Conservation (phyloP, 345 rosid genomes). For the Excoecaria agallocha region DNA sequence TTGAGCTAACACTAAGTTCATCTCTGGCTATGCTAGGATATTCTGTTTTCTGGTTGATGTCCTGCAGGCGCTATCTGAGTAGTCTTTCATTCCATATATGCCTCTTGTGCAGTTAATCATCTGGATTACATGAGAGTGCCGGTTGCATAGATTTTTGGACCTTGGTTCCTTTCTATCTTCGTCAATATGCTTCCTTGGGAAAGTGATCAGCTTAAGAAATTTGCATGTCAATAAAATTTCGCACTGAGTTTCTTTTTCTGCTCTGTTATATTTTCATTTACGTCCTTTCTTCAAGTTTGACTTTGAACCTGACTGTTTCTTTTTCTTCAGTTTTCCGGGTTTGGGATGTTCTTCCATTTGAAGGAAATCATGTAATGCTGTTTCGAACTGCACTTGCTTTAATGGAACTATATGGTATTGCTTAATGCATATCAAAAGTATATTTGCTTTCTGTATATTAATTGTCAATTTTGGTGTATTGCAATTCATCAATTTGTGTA, state of each 20-base stretch:
- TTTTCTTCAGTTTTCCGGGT: too few relatives aligned
- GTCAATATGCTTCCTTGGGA: slow-evolving; percentile 98
- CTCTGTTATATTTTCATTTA: slow-evolving; percentile 7
- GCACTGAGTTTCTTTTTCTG: slow-evolving; percentile 3
- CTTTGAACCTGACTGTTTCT: too few relatives aligned
- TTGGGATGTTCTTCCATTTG: too few relatives aligned
- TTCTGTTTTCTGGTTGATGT: slow-evolving; percentile 13
- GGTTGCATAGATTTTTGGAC: slow-evolving; percentile 92
- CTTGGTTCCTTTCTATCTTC: slow-evolving; percentile 98
- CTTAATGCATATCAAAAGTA: slow-evolving; percentile 5
- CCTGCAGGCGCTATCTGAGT: slow-evolving; percentile 28
- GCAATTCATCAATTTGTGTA: not conserved
- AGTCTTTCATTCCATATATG: slow-evolving; percentile 44
- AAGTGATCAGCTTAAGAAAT: slow-evolving; percentile 54
- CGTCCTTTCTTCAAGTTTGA: not conserved
- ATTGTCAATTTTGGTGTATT: slow-evolving; percentile 11
- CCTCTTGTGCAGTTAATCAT: slow-evolving; percentile 93
- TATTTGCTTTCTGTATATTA: slow-evolving; percentile 2
- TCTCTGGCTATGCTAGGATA: slow-evolving; percentile 6
- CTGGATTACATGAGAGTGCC: slow-evolving; percentile 99
- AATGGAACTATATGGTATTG: slow-evolving; percentile 84
- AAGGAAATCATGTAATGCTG: slow-evolving; percentile 91
- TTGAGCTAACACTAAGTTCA: too few relatives aligned
- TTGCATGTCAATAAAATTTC: slow-evolving; percentile 6
- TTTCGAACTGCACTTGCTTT: slow-evolving; percentile 93